Percentiles rank a stretch among this genome's conserved stretches.
phyloP scores from a whole-genome alignment of 1,284 basidiomycete genomes.

The Sutorius eximius region DNA sequence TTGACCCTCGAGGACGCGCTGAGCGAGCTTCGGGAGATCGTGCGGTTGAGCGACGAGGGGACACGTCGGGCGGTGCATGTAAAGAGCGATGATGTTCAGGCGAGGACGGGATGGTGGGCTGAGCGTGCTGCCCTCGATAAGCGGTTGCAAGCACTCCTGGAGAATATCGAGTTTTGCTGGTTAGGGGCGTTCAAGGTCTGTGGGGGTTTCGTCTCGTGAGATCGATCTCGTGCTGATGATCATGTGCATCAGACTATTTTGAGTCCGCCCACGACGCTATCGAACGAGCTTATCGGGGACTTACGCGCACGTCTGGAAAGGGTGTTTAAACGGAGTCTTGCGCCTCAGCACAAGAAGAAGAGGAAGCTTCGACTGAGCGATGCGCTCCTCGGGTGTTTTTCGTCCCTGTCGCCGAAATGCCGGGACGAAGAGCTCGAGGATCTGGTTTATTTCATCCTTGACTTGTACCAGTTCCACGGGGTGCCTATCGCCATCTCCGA shows the following conservation, averaged over 20 bases:
- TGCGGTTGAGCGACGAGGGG: constrained; percentile 73
- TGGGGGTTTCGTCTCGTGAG: constrained; percentile 9
- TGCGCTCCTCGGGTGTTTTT: constrained; percentile 81
- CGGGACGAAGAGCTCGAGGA: constrained; percentile 95
- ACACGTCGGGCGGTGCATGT: constrained; percentile 76
- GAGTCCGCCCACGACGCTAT: constrained; percentile 50
- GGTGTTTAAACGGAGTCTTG: constrained; percentile 68
- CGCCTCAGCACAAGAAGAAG: constrained; percentile 42
- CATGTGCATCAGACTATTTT: constrained; percentile 63
- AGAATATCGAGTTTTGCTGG: constrained; percentile 94
- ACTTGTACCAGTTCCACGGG: constrained; percentile 92
- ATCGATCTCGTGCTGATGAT: neutral
- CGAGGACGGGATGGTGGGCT: constrained; percentile 82
- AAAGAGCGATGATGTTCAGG: constrained; percentile 62
- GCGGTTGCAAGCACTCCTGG: constrained; percentile 73
- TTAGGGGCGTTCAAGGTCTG: constrained; percentile 93
- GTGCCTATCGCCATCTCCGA: constrained; percentile 88
- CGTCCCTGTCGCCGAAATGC: constrained; percentile 77
- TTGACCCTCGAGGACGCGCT: constrained; percentile 78
- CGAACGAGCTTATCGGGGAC: constrained; percentile 48
- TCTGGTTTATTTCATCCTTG: constrained; percentile 90
- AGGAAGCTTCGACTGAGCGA: constrained; percentile 53
- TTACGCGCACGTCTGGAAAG: constrained; percentile 70
- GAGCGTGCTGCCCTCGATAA: constrained; percentile 74
- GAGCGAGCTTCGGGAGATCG: constrained; percentile 76